phyloP scores from a whole-genome alignment of 176 grass and related monocot genomes.

The Lolium perenne region DNA sequence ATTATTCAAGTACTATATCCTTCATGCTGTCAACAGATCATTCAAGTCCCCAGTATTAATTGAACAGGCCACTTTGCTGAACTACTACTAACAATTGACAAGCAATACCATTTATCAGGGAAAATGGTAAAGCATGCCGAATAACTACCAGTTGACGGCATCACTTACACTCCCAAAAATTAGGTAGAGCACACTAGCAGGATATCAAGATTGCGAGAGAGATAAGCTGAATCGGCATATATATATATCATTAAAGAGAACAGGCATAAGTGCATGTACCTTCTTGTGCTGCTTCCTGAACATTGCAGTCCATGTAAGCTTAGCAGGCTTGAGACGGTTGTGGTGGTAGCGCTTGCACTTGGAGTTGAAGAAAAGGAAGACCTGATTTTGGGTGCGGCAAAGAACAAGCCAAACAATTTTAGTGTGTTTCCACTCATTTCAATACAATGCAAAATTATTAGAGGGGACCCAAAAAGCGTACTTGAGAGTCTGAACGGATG shows the following conservation, averaged over 20 bases:
- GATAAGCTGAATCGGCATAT: not conserved
- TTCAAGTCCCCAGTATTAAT: too few relatives aligned
- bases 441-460: not conserved
- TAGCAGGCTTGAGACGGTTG: conserved; percentile 43
- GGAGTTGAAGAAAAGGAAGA: conserved; percentile 48
- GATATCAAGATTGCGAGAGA: not conserved
- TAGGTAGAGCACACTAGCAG: not conserved
- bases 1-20: not conserved
- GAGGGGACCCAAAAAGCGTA: not conserved
- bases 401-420: not conserved
- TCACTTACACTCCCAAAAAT: not conserved
- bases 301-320: conserved; percentile 45
- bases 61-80: too few relatives aligned
- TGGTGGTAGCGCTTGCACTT: conserved; percentile 55
- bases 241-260: not conserved
- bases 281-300: conserved; percentile 51
- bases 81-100: too few relatives aligned
- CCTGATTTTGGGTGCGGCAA: not conserved
- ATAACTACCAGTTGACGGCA: too few relatives aligned
- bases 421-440: not conserved
- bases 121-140: too few relatives aligned
- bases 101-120: too few relatives aligned
- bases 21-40: not conserved
- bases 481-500: conserved; percentile 44
- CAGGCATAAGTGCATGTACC: not conserved